Evolutionary conservation across 2,329 filamentous ascomycete genomes (phyloP), one percentile per base, ranked within the genome.

Genomic region (Tolypocladium pustulatum): DNA sequence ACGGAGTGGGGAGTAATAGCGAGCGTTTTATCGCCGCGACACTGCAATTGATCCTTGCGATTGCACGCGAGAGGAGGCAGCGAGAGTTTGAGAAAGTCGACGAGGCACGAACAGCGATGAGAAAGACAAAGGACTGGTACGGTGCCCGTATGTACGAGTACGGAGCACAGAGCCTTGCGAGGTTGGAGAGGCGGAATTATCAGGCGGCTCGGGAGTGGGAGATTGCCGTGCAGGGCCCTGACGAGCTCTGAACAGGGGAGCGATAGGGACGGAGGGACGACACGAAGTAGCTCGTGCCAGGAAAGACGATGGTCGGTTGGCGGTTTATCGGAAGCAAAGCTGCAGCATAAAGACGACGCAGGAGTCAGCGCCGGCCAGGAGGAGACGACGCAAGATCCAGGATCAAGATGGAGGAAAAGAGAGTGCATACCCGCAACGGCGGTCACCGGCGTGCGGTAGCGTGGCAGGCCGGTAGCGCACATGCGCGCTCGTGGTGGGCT

Each of bases 211-310:
- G 54, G 54, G 38, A 41, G 37, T 34, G 54, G 54, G 54, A 41
- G 54, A 41, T 55, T 55, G 54, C 54, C 54, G 54, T 55, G 54
- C 54, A 55, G 54, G 27, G 25, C 25, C 54, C 17, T 41, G 54
- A 41, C 2, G 25, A 30, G 36, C 17, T 10, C 20, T 12, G 32
- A n/a, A 15, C 32, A 22, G 52, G 32, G 37, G 9, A 5, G n/a
- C 34, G 36, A 38, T 25, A 17, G 34, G n/a, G n/a, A n/a, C n/a
- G n/a, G 49, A 25, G 49, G 27, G 34, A n/a, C 9, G 54, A 37
- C 37, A 52, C 49, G 37, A 17, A 12, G 37, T 32, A 2, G 54
- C 15, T 55, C 37, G 38, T 55, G 36, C 38, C 38, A 27, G 53
- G 34, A 34, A 53, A 7, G 49, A 15, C 30, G 30, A 17, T 13